Conservation (phyloP, 2,329 filamentous ascomycete species). For the Penicillium sp. region DNA sequence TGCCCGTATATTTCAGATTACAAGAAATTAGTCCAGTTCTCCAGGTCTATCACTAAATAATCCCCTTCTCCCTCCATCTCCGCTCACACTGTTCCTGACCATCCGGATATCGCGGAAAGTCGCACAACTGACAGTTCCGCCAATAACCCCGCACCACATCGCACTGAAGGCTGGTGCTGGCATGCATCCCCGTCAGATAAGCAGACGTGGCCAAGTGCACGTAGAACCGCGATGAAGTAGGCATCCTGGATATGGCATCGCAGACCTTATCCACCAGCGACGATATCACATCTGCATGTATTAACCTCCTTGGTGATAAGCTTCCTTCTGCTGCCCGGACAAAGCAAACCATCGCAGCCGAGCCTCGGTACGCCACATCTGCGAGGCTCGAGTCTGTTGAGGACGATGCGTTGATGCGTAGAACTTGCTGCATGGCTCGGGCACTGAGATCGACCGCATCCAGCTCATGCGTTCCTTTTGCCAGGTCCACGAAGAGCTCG, state of each 20-base stretch:
- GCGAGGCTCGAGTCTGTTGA: conserved; percentile 22
- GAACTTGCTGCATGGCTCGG: conserved; percentile 21
- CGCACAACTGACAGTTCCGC: conserved; percentile 41
- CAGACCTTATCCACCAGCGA: conserved; percentile 42
- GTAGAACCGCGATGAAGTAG: conserved; percentile 41
- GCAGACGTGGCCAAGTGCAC: conserved; percentile 44
- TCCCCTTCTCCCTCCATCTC: conserved; percentile 33
- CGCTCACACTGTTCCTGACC: conserved; percentile 37
- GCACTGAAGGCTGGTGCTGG: conserved; percentile 36
- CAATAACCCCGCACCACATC: conserved; percentile 42
- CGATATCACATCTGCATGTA: conserved; percentile 23
- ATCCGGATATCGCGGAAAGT: conserved; percentile 43
- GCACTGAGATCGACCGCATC: conserved; percentile 12
- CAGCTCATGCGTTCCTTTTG: conserved; percentile 26
- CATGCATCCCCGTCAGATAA: conserved; percentile 43
- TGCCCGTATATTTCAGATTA: neutral
- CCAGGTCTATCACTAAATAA: conserved; percentile 9
- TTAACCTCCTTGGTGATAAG: conserved; percentile 4
- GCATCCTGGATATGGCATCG: conserved; percentile 34
- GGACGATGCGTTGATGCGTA: conserved; percentile 22
- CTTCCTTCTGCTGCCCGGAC: conserved; percentile 8
- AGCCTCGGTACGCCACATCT: conserved; percentile 40
- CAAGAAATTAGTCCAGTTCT: neutral
- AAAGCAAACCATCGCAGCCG: conserved; percentile 39
- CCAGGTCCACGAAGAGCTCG: conserved; percentile 38